These are phyloP conservation scores for Collybia sp. DNA, from an alignment of 768 basidiomycete genomes.

Conservation along the genomic window DNA sequence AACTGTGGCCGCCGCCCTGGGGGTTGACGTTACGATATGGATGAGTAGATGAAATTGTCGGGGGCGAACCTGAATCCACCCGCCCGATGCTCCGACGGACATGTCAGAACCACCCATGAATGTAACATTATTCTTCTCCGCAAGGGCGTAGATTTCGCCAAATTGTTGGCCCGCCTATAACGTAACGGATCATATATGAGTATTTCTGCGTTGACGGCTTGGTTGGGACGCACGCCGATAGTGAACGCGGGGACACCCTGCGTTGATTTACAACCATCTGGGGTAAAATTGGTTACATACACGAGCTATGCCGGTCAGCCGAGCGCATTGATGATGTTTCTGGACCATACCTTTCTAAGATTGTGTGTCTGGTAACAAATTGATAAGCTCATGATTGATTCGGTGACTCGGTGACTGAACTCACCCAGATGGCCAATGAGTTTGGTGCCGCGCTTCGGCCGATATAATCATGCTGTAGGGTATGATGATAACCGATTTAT, in stretches of 20 bases:
- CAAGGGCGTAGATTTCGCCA: slow-evolving; percentile 38
- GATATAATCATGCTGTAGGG: slow-evolving; percentile 42
- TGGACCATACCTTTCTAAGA: slow-evolving; percentile 27
- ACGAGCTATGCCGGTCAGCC: slow-evolving; percentile 20
- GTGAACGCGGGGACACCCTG: slow-evolving; percentile 25
- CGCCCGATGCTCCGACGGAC: slow-evolving; percentile 36
- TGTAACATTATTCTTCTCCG: slow-evolving; percentile 37
- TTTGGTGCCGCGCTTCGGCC: slow-evolving; percentile 41
- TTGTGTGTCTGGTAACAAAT: slow-evolving; percentile 29
- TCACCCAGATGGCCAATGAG: slow-evolving; percentile 42
- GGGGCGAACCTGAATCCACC: slow-evolving; percentile 29
- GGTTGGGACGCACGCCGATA: slow-evolving; percentile 24
- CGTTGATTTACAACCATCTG: slow-evolving; percentile 25
- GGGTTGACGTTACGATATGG: neutral
- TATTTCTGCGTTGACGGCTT: neutral
- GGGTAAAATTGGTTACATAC: slow-evolving; percentile 25
- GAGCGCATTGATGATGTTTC: neutral
- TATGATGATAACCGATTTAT: neutral
- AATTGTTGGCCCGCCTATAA: slow-evolving; percentile 40
- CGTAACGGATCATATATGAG: neutral
- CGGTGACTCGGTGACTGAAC: slow-evolving; percentile 2
- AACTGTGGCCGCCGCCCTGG: slow-evolving; percentile 38
- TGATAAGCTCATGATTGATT: neutral
- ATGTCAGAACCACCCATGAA: slow-evolving; percentile 40
- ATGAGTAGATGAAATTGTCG: neutral